Conservation (phyloP, 225 moss, liverwort and hornwort species). For the Marchantia paleacea region DNA sequence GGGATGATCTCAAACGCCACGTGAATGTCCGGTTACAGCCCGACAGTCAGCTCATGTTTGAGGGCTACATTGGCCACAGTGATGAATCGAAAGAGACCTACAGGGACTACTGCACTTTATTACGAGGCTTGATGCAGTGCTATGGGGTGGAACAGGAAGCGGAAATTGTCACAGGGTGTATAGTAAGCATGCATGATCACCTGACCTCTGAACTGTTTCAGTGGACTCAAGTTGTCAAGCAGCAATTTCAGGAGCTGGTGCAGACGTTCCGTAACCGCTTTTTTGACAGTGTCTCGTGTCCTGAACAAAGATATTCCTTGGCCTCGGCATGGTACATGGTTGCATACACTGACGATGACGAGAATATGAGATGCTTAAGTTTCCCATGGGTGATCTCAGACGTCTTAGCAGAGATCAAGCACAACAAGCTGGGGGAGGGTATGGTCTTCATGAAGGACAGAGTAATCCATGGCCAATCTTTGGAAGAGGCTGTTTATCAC, state of each 20-base stretch:
- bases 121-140: constrained; percentile 65
- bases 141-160: constrained; percentile 77
- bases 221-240: constrained; percentile 16
- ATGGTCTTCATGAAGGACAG: background rate
- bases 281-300: constrained; percentile 6
- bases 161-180: constrained; percentile 63
- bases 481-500: constrained; percentile 23
- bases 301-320: constrained; percentile 4
- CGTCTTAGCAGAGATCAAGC: constrained; percentile 16
- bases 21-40: constrained; percentile 37
- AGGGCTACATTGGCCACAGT: constrained; percentile 43
- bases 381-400: constrained; percentile 42
- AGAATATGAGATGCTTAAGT: constrained; percentile 29
- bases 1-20: constrained; percentile 25
- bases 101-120: constrained; percentile 44
- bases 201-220: constrained; percentile 42
- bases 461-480: constrained; percentile 11
- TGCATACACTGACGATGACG: constrained; percentile 30
- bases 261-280: constrained; percentile 25
- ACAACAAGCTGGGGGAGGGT: background rate
- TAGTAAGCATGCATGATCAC: constrained; percentile 52
- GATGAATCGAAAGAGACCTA: constrained; percentile 42
- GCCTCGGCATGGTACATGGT: constrained; percentile 42
- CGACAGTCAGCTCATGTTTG: constrained; percentile 33
- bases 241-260: constrained; percentile 54